Evolutionary conservation across 345 rosid species (phyloP), one percentile per base, ranked within the genome.

Genomic region (Eucalyptus coolabah): DNA sequence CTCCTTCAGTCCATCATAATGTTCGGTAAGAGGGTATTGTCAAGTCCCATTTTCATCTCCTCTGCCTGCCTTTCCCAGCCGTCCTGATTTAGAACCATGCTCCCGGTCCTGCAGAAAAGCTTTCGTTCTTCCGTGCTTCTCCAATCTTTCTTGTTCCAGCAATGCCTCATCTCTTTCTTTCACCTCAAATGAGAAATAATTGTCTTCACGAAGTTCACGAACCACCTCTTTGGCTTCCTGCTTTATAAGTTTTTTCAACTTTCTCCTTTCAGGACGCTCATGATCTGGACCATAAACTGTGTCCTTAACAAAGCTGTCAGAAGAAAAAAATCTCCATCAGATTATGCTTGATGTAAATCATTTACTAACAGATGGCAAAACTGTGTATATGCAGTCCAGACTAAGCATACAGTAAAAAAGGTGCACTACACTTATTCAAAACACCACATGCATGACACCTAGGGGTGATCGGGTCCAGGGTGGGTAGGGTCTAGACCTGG

Each of bases 41-140:
- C 69, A 60, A 60, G 69, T 60, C 69, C 32, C 32, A 26, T 28
- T 92, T 90, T 86, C 92, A 92, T 89, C 95, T 94, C 90, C 96
- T 93, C 93, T 93, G 93, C 87, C 93, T 89, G 90, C 99, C 97
- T 92, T 95, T 95, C 99, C 98, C 54, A 96, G 91, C 83, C 95
- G 99, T 77, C 98, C 98, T 87, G 99, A 95, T 92, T 95, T 97
- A 91, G 91, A 94, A 86, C 95, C 99, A 92, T 94, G 95, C 88
- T 96, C 97, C 90, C 96, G 98, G 63, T 98, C 99, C 93, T 98
- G 99, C 86, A 98, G 97, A 91, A 95, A 97, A 87, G 98, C 98
- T 80, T 89, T 90, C 28, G 93, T 93, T 90, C 91, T 92, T n/a
- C 98, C 97, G 67, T 94, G 94, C 69, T 93, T 95, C 93, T 96